A percentile compares a stretch with the other conserved stretches of the same genome.
Evolutionary conservation across 2,329 filamentous ascomycete species (phyloP).

Genomic region (Colletotrichum noveboracense): DNA sequence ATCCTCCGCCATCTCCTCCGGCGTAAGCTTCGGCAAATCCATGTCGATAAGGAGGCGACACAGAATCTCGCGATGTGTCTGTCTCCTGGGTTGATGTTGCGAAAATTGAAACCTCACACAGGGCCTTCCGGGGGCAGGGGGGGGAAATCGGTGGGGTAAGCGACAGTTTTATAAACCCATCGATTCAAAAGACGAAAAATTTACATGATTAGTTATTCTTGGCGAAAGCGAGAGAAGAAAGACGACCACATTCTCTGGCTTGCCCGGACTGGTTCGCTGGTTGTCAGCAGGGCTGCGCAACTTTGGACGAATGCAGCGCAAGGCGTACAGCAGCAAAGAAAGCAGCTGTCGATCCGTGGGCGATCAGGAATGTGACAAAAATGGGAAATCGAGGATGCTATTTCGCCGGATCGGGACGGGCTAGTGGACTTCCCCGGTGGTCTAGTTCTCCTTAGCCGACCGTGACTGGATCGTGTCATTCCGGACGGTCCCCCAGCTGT

Average conservation of each 20-base stretch:
- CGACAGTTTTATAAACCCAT: not conserved
- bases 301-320: not conserved
- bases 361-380: not conserved
- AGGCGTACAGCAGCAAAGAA: not conserved
- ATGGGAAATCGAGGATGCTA: not conserved
- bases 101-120: not conserved
- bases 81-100: too few relatives aligned
- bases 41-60: not conserved
- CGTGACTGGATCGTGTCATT: not conserved
- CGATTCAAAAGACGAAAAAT: not conserved
- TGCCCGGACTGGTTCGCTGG: not conserved
- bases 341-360: not conserved
- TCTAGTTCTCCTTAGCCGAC: not conserved
- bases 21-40: constrained; percentile 3
- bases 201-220: not conserved
- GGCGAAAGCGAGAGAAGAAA: not conserved
- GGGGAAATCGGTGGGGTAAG: not conserved
- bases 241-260: not conserved
- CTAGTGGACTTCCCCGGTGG: not conserved
- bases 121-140: not conserved
- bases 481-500: not conserved
- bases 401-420: not conserved
- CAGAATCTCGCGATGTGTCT: not conserved
- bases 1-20: constrained; percentile 10
- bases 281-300: not conserved